Evolutionary conservation across 805 yeast genomes (phyloP).

Genomic region (Jamesozyma gamospora): DNA sequence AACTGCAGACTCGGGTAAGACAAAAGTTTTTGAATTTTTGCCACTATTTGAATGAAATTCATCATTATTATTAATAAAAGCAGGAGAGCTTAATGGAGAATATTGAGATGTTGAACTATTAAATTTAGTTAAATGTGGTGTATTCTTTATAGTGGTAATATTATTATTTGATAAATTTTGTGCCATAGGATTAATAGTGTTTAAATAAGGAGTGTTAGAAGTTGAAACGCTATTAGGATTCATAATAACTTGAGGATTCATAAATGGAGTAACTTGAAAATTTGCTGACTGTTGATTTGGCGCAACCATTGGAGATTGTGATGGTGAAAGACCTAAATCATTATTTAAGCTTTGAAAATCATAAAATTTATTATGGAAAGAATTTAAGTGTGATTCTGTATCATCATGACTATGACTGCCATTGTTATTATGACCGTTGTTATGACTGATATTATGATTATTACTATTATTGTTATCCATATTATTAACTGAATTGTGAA

Average conservation of each 20-base stretch:
- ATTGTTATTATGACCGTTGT: neutral
- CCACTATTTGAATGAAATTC: neutral
- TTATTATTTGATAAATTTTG: neutral
- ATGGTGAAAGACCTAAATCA: slow-evolving; percentile 7
- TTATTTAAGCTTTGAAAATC: neutral
- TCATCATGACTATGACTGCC: neutral
- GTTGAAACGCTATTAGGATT: neutral
- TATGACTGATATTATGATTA: neutral
- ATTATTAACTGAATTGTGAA: neutral
- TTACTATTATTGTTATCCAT: neutral
- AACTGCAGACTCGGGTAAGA: slow-evolving; percentile 9
- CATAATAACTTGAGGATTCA: slow-evolving; percentile 7
- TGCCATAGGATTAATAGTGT: neutral
- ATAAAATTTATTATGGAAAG: neutral
- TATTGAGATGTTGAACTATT: slow-evolving; percentile 2
- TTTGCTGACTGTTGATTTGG: slow-evolving; percentile 3
- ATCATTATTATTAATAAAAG: neutral
- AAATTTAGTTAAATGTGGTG: slow-evolving; percentile 1
- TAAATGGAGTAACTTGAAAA: slow-evolving; percentile 9
- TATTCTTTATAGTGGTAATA: neutral
- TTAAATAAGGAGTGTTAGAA: slow-evolving; percentile 4
- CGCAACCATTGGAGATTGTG: slow-evolving; percentile 9
- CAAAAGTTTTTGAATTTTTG: slow-evolving; percentile 8
- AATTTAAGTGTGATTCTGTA: neutral
- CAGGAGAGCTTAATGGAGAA: slow-evolving; percentile 53